A percentile compares a stretch with the other conserved stretches of the same genome.
phyloP scores from a whole-genome alignment of 208 protist species.

The Trypanosomatidae sp. region DNA sequence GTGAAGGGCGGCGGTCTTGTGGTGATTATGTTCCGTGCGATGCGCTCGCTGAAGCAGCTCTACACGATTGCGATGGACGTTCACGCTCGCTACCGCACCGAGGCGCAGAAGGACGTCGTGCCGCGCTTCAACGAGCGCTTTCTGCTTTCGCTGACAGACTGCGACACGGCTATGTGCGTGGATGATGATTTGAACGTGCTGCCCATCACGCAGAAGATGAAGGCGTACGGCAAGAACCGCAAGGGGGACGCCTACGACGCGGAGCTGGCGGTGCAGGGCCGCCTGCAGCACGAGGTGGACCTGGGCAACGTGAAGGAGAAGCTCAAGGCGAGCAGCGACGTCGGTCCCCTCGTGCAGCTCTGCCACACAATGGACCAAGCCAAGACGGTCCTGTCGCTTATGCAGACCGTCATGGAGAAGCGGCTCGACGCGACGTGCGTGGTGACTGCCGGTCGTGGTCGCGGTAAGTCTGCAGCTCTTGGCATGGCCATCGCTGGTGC shows the following conservation, averaged over 20 bases:
- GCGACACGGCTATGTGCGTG: conserved; percentile 94
- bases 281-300: conserved; percentile 84
- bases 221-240: conserved; percentile 43
- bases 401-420: conserved; percentile 98
- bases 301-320: conserved; percentile 76
- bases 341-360: conserved; percentile 92
- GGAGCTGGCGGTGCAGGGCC: conserved; percentile 68
- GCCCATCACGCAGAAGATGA: conserved; percentile 94
- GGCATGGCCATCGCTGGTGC: conserved; percentile 96
- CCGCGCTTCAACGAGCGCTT: conserved; percentile 99
- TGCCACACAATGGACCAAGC: conserved; percentile 97
- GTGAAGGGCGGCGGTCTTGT: conserved; percentile 99
- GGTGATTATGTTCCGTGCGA: conserved; percentile 97
- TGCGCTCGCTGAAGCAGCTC: conserved; percentile 97
- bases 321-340: conserved; percentile 66
- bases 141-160: conserved; percentile 97
- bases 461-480: conserved; percentile 97
- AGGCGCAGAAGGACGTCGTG: conserved; percentile 90
- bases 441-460: conserved; percentile 96
- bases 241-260: conserved; percentile 50
- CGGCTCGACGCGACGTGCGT: conserved; percentile 96
- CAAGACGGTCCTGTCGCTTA: conserved; percentile 96
- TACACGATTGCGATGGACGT: conserved; percentile 99
- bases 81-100: conserved; percentile 93
- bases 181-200: conserved; percentile 99